Evolutionary conservation across 73 alveolate species (phyloP).

Genomic region (Urostyla sp.): DNA sequence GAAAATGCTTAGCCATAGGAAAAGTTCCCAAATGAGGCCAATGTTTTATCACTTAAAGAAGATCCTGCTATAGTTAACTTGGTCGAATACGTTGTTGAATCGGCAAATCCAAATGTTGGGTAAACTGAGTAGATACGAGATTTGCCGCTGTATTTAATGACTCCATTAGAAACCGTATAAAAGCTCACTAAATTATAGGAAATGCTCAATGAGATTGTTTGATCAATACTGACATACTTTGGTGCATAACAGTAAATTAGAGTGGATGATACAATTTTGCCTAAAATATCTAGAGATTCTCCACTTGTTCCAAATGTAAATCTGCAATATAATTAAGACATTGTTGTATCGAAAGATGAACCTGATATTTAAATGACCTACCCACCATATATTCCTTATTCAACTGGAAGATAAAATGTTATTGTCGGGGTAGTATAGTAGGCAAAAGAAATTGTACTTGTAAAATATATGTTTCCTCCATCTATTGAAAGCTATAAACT

Average conservation of each 20-base stretch:
- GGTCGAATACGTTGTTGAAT: neutral
- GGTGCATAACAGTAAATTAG: conserved; percentile 17
- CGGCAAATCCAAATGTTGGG: conserved; percentile 51
- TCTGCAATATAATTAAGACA: conserved; percentile 15
- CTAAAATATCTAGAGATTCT: conserved; percentile 2
- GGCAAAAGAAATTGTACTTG: neutral
- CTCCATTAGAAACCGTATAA: conserved; percentile 21
- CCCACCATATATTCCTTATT: conserved; percentile 36
- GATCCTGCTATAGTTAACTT: conserved; percentile 10
- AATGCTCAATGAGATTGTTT: conserved; percentile 1
- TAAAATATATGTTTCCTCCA: neutral
- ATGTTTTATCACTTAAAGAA: neutral
- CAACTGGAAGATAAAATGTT: conserved; percentile 11
- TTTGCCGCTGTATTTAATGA: neutral
- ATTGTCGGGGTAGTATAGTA: conserved; percentile 26
- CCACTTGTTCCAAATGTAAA: conserved; percentile 7
- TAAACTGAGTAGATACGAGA: conserved; percentile 21
- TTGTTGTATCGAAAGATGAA: neutral
- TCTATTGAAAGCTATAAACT: neutral
- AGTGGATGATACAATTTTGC: neutral
- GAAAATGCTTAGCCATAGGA: neutral
- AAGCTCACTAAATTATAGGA: conserved; percentile 3
- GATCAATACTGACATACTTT: conserved; percentile 17
- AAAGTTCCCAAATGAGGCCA: conserved; percentile 40
- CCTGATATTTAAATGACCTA: conserved; percentile 16